Base-by-base conservation (phyloP, 768 basidiomycete species). In the Mycena olivaceomarginata region DNA sequence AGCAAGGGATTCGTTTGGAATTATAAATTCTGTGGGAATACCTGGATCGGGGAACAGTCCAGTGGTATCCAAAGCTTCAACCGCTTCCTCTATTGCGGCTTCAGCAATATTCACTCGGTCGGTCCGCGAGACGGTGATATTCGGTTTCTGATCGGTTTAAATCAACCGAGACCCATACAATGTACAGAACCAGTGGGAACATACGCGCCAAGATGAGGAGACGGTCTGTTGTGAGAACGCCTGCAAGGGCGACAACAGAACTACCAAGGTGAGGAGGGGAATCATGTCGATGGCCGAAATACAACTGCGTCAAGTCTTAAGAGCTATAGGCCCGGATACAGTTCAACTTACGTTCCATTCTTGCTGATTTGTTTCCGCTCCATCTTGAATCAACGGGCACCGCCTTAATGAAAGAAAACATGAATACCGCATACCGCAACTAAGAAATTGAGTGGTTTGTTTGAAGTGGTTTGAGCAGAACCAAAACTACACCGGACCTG, bases 21-120 rank as follows among this genome's bases (percentile, higher is more conserved):
- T 7, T 8, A 37, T 7, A 0, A 51, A 16, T 18, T 12, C 1
- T 15, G n/a, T 22, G n/a, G 1, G 56, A 9, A 31, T 60, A 60
- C 59, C 59, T 60, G 59, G 16, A 60, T 60, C 59, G 59, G 59
- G 53, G 53, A 56, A 56, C 9, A 22, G 53, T 9, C 53, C 53
- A 22, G 20, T 56, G 20, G 53, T 56, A 2, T 65, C 64, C 16
- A 65, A 4, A 20, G 46, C 25, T 22, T 2, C 16, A 12, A 46
- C 11, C 8, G 64, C 43, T n/a, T 48, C 31, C 31, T 48, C 31
- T 3, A 66, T 22, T 39, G 25, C 65, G 31, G 65, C 46, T 18
- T 20, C 65, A 4, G 65, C 65, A 20, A 51, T 66, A 18, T 15
- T 66, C 12, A 66, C 31, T 20, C 65, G 46, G 46, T 51, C 65